A percentile compares a stretch with the other conserved stretches of the same genome.
phyloP scores from a whole-genome alignment of 495 filamentous ascomycete genomes.

The Aspergillus leporis region DNA sequence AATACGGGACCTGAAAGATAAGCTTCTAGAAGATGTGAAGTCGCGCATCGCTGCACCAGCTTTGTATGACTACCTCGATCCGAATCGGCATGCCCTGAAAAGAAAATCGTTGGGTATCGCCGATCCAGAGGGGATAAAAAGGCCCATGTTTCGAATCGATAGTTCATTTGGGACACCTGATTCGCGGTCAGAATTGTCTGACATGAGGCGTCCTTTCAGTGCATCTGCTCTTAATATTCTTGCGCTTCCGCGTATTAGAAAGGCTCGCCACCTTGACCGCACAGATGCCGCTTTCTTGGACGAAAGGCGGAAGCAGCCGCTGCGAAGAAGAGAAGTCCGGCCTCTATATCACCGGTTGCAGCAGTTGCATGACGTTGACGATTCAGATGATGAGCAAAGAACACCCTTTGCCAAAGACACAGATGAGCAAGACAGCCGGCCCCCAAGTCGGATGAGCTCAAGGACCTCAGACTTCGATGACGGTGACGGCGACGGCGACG shows the following conservation, averaged over 20 bases:
- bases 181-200: slow-evolving; percentile 49
- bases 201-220: slow-evolving; percentile 32
- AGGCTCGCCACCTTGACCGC: slow-evolving; percentile 59
- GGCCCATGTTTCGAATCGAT: slow-evolving; percentile 52
- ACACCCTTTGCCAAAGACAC: slow-evolving; percentile 68
- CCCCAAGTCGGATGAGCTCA: slow-evolving; percentile 74
- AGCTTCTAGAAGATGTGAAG: slow-evolving; percentile 82
- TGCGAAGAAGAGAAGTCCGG: slow-evolving; percentile 53
- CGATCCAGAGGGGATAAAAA: slow-evolving; percentile 60
- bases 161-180: slow-evolving; percentile 65
- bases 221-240: slow-evolving; percentile 57
- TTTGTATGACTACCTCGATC: slow-evolving; percentile 84
- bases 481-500: slow-evolving; percentile 62
- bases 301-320: slow-evolving; percentile 64
- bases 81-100: slow-evolving; percentile 71
- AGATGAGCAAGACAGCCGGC: slow-evolving; percentile 79
- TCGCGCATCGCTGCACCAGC: slow-evolving; percentile 77
- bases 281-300: slow-evolving; percentile 72
- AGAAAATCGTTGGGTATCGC: slow-evolving; percentile 75
- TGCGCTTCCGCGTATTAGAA: slow-evolving; percentile 70
- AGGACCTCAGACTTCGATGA: slow-evolving; percentile 64
- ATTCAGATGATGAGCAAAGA: slow-evolving; percentile 60
- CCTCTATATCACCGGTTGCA: slow-evolving; percentile 59
- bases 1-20: slow-evolving; percentile 76
- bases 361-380: slow-evolving; percentile 56